Base-by-base conservation (phyloP, 2,329 filamentous ascomycete genomes). In the Colletotrichum sojae region DNA sequence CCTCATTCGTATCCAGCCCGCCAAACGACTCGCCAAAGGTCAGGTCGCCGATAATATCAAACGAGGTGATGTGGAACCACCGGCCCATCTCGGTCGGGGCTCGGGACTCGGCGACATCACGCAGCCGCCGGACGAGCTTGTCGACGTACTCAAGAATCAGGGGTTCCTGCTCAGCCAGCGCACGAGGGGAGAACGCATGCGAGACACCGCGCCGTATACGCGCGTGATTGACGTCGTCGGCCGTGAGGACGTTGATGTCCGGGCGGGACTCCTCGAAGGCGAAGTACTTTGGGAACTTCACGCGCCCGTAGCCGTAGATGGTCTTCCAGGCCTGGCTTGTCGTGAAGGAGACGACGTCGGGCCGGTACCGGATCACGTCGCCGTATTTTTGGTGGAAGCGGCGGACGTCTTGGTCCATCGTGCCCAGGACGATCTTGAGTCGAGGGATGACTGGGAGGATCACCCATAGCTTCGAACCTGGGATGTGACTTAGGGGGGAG, bases 311-410 rank as follows among this genome's bases (percentile, higher is more conserved):
- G 16, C 53, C 61, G 16, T 64, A 52, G 31, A 84, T 82, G 43
- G 84, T 80, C 71, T 80, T 78, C 78, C 80, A 83, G 1, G 72
- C 73, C 2, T 76, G 58, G 4, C 74, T 73, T 15, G 76, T 73
- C 43, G 76, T 79, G 71, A 83, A 86, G 1, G 82, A 80, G 2
- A 86, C 76, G 70, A 85, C 82, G 61, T 83, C 77, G 1, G 85
- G 83, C 3, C 78, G 78, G 45, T 84, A 74, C 13, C 85, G 81
- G 9, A 86, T 83, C 1, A 85, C 78, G 2, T 78, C 76, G 12
- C 84, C 84, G 67, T 83, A 83, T 40, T 75, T 71, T 5, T 76
- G 70, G 72, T 83, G 82, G 20, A 83, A 73, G 4, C 68, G 67
- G 18, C 73, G 73, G 43, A 78, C 61, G 59, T 76, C 53, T 18